Evolutionary conservation across 2,329 filamentous ascomycete genomes (phyloP).

Genomic region (Penicillium sp.): DNA sequence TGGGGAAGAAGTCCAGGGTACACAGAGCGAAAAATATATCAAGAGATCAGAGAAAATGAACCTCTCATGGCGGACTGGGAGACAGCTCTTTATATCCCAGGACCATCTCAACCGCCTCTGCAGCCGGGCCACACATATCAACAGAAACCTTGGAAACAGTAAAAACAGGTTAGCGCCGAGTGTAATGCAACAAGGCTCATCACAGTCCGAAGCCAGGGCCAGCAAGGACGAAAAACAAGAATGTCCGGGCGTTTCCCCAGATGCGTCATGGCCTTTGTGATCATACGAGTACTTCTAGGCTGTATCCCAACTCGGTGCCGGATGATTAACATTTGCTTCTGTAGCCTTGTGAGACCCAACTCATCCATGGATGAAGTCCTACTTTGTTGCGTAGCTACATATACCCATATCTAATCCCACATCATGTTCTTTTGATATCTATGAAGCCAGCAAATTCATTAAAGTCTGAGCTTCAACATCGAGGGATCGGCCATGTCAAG

Average conservation of each 20-base stretch:
- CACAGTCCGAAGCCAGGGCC: conserved; percentile 11
- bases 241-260: conserved; percentile 23
- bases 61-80: not conserved
- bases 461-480: not conserved
- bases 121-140: not conserved
- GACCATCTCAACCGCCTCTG: not conserved
- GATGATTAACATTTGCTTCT: not conserved
- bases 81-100: conserved; percentile 3
- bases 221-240: conserved; percentile 6
- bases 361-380: not conserved
- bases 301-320: conserved; percentile 1
- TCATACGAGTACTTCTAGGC: not conserved
- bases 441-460: not conserved
- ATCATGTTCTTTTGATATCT: not conserved
- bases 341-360: not conserved
- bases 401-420: not conserved
- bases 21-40: not conserved
- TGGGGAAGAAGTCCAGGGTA: not conserved
- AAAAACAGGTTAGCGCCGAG: conserved; percentile 18
- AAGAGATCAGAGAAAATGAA: not conserved
- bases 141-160: conserved; percentile 12
- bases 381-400: not conserved
- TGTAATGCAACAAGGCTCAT: conserved; percentile 8
- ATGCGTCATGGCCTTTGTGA: conserved; percentile 32
- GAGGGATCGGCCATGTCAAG: not conserved